Percentiles rank a stretch among this genome's conserved stretches.
phyloP scores from a whole-genome alignment of 2,329 filamentous ascomycete genomes.

The Tetracladium maxilliforme region DNA sequence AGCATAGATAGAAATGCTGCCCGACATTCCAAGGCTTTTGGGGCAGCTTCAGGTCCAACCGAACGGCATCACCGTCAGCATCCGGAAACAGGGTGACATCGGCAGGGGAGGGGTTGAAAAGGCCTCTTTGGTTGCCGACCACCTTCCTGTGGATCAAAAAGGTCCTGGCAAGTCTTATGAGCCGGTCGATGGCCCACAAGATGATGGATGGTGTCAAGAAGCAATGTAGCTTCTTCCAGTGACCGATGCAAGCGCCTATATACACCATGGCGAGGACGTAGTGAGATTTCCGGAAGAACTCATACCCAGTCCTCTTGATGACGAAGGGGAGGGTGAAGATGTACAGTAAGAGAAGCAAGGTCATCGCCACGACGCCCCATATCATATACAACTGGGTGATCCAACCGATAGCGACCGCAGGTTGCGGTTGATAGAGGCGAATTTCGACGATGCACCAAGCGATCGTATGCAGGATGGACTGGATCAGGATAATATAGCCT shows the following conservation, averaged over 20 bases:
- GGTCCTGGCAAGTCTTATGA: conserved; percentile 39
- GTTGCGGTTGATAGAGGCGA: conserved; percentile 58
- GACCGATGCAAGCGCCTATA: conserved; percentile 61
- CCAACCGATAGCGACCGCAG: conserved; percentile 37
- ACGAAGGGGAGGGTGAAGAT: conserved; percentile 41
- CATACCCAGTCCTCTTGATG: conserved; percentile 56
- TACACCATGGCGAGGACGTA: conserved; percentile 62
- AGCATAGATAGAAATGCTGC: conserved; percentile 75
- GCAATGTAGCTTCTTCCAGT: conserved; percentile 54
- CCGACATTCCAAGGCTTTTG: conserved; percentile 50
- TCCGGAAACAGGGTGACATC: conserved; percentile 37
- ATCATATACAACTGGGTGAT: conserved; percentile 54
- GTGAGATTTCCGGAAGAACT: conserved; percentile 63
- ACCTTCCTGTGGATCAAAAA: conserved; percentile 47
- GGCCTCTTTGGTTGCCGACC: conserved; percentile 28
- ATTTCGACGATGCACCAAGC: conserved; percentile 55
- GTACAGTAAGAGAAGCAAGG: conserved; percentile 45
- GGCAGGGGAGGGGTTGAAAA: conserved; percentile 39
- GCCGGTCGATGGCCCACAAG: conserved; percentile 51
- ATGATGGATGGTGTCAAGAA: conserved; percentile 53
- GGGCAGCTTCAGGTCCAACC: conserved; percentile 54
- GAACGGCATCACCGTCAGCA: conserved; percentile 41
- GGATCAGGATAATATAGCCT: conserved; percentile 57
- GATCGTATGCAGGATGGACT: conserved; percentile 55
- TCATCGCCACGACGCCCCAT: conserved; percentile 58